Percentiles rank a stretch among this genome's conserved stretches.
Evolutionary conservation across 192 early-diverging fungal genomes (phyloP).

Genomic region (Piromyces sp.): DNA sequence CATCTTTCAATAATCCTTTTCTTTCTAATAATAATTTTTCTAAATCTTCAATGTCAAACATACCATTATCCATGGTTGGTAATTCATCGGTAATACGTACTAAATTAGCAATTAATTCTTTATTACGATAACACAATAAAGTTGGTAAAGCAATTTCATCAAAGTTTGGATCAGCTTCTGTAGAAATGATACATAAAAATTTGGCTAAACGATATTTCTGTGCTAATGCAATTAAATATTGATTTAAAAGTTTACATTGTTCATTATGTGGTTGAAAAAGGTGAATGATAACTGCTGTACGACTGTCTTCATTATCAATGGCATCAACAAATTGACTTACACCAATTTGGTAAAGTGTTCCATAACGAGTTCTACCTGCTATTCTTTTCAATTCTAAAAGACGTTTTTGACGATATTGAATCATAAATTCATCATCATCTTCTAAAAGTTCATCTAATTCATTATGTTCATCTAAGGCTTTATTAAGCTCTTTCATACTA

Average conservation of each 20-base stretch:
- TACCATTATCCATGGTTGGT: constrained; percentile 6
- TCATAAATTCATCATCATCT: constrained; percentile 14
- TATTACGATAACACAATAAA: constrained; percentile 21
- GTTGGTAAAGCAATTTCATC: constrained; percentile 30
- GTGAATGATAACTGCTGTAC: constrained; percentile 22
- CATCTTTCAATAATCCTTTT: constrained; percentile 11
- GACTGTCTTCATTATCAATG: constrained; percentile 17
- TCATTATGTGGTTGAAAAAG: constrained; percentile 20
- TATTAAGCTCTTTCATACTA: constrained; percentile 5
- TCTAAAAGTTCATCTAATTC: constrained; percentile 12
- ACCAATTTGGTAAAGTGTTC: constrained; percentile 11
- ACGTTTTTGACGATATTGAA: constrained; percentile 8
- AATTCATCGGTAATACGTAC: constrained; percentile 30
- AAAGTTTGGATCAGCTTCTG: constrained; percentile 24
- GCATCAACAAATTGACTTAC: constrained; percentile 20
- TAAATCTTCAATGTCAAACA: constrained; percentile 20
- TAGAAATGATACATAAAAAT: constrained; percentile 2
- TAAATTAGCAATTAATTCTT: constrained; percentile 12
- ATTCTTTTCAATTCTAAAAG: background rate
- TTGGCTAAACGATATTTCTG: background rate
- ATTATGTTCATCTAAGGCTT: constrained; percentile 1
- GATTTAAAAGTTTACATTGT: background rate
- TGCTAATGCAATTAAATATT: background rate
- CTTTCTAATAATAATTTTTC: constrained; percentile 15
- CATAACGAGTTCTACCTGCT: constrained; percentile 7